These are phyloP conservation scores for Centella asiatica DNA, from an alignment of 129 eudicot species.

Conservation along the genomic window DNA sequence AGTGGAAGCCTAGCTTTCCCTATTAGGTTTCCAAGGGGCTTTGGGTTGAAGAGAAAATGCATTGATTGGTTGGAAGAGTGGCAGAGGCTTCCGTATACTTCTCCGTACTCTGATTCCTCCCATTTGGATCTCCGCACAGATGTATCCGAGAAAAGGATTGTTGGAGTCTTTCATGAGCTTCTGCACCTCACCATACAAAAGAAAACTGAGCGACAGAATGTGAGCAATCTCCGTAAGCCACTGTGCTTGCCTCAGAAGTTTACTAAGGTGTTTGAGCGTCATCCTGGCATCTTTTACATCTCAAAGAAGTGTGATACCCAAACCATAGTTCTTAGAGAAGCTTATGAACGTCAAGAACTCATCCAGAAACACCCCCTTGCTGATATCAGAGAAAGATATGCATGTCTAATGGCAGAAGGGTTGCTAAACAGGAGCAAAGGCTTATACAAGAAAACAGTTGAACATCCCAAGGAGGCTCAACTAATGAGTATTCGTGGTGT, in stretches of 20 bases:
- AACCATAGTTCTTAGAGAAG: conserved; percentile 78
- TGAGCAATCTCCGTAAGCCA: conserved; percentile 70
- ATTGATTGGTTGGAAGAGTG: conserved; percentile 80
- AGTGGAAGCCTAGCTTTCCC: conserved; percentile 44
- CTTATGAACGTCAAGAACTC: conserved; percentile 51
- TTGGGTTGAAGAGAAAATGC: conserved; percentile 69
- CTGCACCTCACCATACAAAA: conserved; percentile 57
- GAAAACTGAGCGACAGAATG: conserved; percentile 64
- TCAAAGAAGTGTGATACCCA: conserved; percentile 67
- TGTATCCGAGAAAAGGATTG: conserved; percentile 77
- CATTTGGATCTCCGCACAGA: conserved; percentile 87
- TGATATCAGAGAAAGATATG: conserved; percentile 53
- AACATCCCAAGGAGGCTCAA: neutral
- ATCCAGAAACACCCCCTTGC: conserved; percentile 57
- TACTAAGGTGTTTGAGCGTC: conserved; percentile 93
- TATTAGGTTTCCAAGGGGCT: conserved; percentile 79
- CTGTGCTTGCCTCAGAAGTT: conserved; percentile 78
- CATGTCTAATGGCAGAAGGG: conserved; percentile 54
- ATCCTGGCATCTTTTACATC: conserved; percentile 89
- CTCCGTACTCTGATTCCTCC: conserved; percentile 66
- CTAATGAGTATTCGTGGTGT: neutral
- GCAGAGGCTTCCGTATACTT: conserved; percentile 84
- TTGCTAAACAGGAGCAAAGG: conserved; percentile 73
- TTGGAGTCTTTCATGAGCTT: conserved; percentile 92
- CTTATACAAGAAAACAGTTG: conserved; percentile 22